Conservation (phyloP, 805 yeast species). For the Grigorovia yakushimaensis region DNA sequence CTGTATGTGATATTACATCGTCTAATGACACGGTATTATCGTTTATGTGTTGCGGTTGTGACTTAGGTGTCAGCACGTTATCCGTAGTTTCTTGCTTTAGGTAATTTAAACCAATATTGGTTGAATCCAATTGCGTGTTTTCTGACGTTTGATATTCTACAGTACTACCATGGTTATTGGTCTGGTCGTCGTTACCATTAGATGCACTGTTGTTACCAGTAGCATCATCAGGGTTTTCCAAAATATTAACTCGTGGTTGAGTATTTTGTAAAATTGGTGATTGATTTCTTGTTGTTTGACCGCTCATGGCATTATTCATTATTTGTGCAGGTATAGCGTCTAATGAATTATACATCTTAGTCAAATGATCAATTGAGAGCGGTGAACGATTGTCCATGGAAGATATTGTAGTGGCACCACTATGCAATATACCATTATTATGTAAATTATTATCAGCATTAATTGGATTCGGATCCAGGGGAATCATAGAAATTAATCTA, state of each 20-base stretch:
- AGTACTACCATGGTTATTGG: not conserved
- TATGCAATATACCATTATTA: conserved; percentile 1
- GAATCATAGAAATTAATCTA: conserved; percentile 65
- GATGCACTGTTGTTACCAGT: not conserved
- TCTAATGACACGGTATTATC: not conserved
- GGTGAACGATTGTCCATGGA: not conserved
- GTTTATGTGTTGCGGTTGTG: not conserved
- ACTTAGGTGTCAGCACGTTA: not conserved
- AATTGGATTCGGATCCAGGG: conserved; percentile 77
- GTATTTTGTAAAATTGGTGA: not conserved
- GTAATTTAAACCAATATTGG: not conserved
- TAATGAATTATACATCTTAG: not conserved
- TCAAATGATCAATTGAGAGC: conserved; percentile 1
- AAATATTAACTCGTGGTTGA: not conserved
- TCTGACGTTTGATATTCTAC: not conserved
- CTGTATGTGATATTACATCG: not conserved
- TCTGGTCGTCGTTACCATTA: not conserved
- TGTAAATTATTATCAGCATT: conserved; percentile 20
- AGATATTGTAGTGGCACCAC: conserved; percentile 6
- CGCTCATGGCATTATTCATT: not conserved
- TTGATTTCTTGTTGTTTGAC: not conserved
- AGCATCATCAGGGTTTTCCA: not conserved
- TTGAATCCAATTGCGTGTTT: not conserved
- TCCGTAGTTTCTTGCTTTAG: not conserved
- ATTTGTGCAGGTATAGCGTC: not conserved